phyloP scores from a whole-genome alignment of 2,329 filamentous ascomycete genomes.

The Botryotinia globosa region DNA sequence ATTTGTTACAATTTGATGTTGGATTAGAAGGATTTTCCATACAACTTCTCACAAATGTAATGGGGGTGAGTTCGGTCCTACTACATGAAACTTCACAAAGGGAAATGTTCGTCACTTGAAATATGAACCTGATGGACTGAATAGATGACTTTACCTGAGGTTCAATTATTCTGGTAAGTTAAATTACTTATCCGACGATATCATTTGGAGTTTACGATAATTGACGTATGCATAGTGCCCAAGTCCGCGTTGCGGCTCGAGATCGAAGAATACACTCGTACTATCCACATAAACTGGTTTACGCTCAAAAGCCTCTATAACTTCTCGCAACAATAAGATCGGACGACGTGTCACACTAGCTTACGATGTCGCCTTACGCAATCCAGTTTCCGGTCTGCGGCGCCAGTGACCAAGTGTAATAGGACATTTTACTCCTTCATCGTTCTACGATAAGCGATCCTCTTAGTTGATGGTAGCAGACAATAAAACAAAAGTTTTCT shows the following conservation, averaged over 20 bases:
- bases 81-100: background rate
- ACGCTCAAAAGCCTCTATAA: conserved; percentile 20
- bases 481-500: background rate
- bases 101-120: background rate
- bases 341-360: background rate
- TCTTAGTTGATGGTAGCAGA: background rate
- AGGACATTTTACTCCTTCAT: background rate
- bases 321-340: background rate
- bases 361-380: background rate
- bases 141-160: conserved; percentile 30
- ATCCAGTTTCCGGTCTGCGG: background rate
- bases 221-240: conserved; percentile 26
- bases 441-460: background rate
- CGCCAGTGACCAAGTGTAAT: background rate
- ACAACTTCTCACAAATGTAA: conserved; percentile 30
- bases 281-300: conserved; percentile 25
- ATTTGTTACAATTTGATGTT: conserved; percentile 28
- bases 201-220: background rate
- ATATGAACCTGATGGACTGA: conserved; percentile 22
- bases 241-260: conserved; percentile 25
- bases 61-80: conserved; percentile 30
- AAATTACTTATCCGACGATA: too few relatives aligned
- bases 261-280: conserved; percentile 30
- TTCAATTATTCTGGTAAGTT: conserved; percentile 32
- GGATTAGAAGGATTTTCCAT: conserved; percentile 34